Evolutionary conservation across 2,329 filamentous ascomycete species (phyloP).

Genomic region (Cladophialophora immunda): DNA sequence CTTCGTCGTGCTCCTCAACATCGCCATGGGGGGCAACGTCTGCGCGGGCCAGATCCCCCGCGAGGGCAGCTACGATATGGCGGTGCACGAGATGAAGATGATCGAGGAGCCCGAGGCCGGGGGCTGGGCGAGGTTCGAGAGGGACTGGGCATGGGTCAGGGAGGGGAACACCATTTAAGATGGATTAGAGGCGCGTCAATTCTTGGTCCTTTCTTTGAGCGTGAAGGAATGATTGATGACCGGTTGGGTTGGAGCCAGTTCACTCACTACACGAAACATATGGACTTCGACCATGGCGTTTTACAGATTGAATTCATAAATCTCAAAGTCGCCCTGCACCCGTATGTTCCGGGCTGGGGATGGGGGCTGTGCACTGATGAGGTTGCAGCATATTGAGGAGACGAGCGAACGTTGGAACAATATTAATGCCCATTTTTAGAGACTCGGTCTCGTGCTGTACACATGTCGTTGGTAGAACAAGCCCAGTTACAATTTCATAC

Average conservation of each 20-base stretch:
- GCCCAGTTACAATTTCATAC: background rate
- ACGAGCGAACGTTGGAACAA: background rate
- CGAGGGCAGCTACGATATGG: conserved; percentile 39
- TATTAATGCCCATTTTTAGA: background rate
- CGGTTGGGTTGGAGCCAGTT: no score
- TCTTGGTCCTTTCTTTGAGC: background rate
- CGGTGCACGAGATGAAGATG: conserved; percentile 40
- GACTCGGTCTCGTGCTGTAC: background rate
- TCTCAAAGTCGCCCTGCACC: no score
- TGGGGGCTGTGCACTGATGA: no score
- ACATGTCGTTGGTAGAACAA: background rate
- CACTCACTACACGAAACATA: no score
- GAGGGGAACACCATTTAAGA: conserved; percentile 37
- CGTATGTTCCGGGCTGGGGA: no score
- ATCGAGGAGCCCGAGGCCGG: conserved; percentile 36
- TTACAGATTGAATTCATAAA: no score
- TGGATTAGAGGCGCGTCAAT: background rate
- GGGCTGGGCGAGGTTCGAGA: conserved; percentile 39
- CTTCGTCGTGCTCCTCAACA: conserved; percentile 39
- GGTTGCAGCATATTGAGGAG: no score
- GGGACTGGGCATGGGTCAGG: conserved; percentile 31
- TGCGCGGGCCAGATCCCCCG: conserved; percentile 37
- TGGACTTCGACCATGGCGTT: no score
- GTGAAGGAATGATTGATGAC: no score
- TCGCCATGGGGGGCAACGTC: conserved; percentile 42